phyloP scores from a whole-genome alignment of 1,139 yeast species.

The Pichia norvegensis region DNA sequence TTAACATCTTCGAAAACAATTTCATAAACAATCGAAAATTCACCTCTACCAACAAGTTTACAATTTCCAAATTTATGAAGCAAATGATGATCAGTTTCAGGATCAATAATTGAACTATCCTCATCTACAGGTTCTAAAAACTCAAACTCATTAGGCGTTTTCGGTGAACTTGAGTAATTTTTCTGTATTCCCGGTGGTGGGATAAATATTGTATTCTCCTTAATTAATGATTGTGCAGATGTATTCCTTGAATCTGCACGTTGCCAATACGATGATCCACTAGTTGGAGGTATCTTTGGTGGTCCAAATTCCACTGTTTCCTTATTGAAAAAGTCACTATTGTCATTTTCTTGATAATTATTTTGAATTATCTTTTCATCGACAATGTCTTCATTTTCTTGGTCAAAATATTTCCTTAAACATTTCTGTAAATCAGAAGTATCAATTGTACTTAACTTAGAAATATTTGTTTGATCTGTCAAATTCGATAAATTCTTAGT shows the following conservation, averaged over 20 bases:
- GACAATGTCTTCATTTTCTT: not conserved
- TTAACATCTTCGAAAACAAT: conserved; percentile 56
- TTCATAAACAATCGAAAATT: conserved; percentile 81
- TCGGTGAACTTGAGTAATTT: conserved; percentile 6
- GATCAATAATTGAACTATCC: conserved; percentile 1
- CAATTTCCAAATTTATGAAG: conserved; percentile 64
- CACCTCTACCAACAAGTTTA: conserved; percentile 71
- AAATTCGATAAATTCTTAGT: conserved; percentile 4
- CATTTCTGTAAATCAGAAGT: conserved; percentile 32
- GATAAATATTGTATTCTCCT: not conserved
- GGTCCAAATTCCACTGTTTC: conserved; percentile 1
- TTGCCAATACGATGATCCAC: conserved; percentile 16
- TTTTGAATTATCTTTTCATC: no score
- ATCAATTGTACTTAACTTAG: conserved; percentile 24
- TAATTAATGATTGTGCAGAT: conserved; percentile 11
- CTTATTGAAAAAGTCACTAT: conserved; percentile 18
- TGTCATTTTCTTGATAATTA: conserved; percentile 12
- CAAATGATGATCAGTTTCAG: conserved; percentile 48
- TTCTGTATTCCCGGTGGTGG: not conserved
- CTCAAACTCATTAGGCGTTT: conserved; percentile 11
- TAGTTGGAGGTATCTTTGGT: conserved; percentile 13
- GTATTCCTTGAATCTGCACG: conserved; percentile 17
- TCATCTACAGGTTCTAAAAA: not conserved
- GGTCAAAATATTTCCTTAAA: conserved; percentile 22
- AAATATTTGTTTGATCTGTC: conserved; percentile 7